Percentiles rank a stretch among this genome's conserved stretches.
Conservation (phyloP, 306 rosid species). For the Inga oerstediana region DNA sequence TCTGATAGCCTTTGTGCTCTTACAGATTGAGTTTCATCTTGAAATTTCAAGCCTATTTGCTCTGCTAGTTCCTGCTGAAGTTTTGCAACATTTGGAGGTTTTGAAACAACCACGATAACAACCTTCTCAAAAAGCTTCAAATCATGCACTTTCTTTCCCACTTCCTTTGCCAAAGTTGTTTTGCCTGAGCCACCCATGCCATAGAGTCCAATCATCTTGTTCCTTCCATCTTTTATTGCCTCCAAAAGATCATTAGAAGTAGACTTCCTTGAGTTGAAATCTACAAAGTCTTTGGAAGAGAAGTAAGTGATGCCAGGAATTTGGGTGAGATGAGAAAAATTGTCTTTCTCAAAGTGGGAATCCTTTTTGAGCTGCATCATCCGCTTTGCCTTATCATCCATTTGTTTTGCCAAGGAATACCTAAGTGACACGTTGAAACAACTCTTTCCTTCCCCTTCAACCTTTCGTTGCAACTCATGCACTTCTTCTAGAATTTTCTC, state of each 20-base stretch:
- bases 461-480: neutral
- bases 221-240: neutral
- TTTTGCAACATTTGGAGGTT: neutral
- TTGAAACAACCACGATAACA: neutral
- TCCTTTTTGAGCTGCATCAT: neutral
- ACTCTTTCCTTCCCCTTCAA: neutral
- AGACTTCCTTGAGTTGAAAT: neutral
- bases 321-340: neutral
- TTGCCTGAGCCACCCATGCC: slow-evolving; percentile 16
- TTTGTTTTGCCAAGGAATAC: neutral
- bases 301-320: neutral
- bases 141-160: neutral
- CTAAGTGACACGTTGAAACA: neutral
- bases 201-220: neutral
- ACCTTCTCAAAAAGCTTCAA: neutral
- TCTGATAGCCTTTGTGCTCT: no score
- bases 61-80: no score
- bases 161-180: neutral
- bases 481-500: neutral
- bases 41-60: no score
- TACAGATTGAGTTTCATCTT: no score
- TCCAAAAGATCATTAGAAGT: neutral
- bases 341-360: neutral
- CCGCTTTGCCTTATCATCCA: neutral
- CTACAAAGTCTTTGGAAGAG: neutral